Percentiles rank a stretch among this genome's conserved stretches.
phyloP scores from a whole-genome alignment of 1,139 yeast genomes.

The Kazachstania sp. region DNA sequence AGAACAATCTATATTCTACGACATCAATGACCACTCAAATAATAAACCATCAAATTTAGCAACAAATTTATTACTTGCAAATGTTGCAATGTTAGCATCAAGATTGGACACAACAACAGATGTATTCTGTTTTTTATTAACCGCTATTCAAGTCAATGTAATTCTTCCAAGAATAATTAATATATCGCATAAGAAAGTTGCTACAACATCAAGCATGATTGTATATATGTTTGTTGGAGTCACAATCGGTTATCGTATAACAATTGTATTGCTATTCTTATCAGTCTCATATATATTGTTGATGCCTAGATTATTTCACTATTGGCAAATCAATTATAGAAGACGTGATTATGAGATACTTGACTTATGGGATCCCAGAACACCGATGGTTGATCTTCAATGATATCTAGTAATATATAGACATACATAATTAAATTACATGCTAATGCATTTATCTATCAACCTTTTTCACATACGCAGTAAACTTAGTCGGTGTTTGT shows the following conservation, averaged over 20 bases:
- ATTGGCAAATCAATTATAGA: slow-evolving; percentile 27
- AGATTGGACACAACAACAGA: slow-evolving; percentile 62
- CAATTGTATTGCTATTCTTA: slow-evolving; percentile 13
- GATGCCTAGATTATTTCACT: slow-evolving; percentile 25
- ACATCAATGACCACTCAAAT: slow-evolving; percentile 2
- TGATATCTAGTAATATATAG: too few species aligned
- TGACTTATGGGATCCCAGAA: slow-evolving; percentile 28
- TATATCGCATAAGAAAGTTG: slow-evolving; percentile 11
- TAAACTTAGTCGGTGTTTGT: too few species aligned
- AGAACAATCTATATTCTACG: slow-evolving; percentile 2
- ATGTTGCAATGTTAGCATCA: slow-evolving; percentile 85
- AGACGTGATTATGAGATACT: slow-evolving; percentile 21
- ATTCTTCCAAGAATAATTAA: slow-evolving; percentile 22
- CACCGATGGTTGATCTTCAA: slow-evolving; percentile 17
- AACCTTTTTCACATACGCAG: too few species aligned
- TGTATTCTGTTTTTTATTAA: slow-evolving; percentile 59
- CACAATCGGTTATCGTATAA: slow-evolving; percentile 20
- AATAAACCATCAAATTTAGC: slow-evolving; percentile 47
- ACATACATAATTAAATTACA: neutral
- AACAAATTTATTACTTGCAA: slow-evolving; percentile 74
- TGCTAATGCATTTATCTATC: too few species aligned
- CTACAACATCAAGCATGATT: slow-evolving; percentile 16
- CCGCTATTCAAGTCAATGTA: slow-evolving; percentile 28
- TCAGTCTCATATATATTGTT: slow-evolving; percentile 17
- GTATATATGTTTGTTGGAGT: slow-evolving; percentile 21